Evolutionary conservation across 306 rosid species (phyloP).

Genomic region (Mimosa bimucronata): DNA sequence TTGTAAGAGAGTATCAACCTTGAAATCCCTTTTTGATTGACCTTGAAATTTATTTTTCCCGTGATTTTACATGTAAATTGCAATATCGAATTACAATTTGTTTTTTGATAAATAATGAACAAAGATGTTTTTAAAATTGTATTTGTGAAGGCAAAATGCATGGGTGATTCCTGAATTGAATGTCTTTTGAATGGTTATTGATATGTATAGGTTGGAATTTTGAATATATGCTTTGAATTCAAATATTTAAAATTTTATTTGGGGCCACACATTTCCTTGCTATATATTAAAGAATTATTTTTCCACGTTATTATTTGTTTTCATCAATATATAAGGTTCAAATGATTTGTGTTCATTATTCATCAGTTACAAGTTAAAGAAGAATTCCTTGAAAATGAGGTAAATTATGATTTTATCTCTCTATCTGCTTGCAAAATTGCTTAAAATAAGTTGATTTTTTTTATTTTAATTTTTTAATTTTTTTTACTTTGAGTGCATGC

Average conservation of each 20-base stretch:
- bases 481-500: background rate
- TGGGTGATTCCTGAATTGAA: background rate
- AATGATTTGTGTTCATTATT: background rate
- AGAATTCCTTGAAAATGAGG: background rate
- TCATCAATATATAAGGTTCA: background rate
- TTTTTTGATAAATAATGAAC: background rate
- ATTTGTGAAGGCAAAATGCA: background rate
- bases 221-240: background rate
- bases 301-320: background rate
- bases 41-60: background rate
- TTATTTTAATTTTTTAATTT: background rate
- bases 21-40: background rate
- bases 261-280: background rate
- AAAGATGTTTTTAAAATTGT: background rate
- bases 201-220: background rate
- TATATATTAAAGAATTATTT: background rate
- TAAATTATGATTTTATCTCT: background rate
- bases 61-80: background rate
- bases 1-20: background rate
- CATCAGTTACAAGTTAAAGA: background rate
- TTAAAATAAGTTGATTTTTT: background rate
- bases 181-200: background rate
- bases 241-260: background rate
- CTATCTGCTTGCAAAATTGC: background rate
- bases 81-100: background rate